Evolutionary conservation across 768 basidiomycete species (phyloP).

Genomic region (Tephrocybe sp.): DNA sequence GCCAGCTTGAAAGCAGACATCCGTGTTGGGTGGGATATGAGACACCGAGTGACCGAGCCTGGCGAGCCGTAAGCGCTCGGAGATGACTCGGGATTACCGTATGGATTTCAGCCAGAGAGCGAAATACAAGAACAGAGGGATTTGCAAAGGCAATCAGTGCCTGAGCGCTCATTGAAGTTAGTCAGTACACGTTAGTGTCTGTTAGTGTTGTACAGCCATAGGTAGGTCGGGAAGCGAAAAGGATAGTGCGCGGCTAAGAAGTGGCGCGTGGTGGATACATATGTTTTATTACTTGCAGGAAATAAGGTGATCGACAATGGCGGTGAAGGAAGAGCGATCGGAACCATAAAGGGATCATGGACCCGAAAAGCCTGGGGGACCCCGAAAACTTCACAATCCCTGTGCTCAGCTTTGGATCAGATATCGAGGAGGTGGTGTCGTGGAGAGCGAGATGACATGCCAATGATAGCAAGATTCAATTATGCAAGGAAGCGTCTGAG

Average conservation of each 20-base stretch:
- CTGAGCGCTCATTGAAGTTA: neutral
- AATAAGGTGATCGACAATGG: neutral
- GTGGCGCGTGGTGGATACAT: neutral
- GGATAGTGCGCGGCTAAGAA: neutral
- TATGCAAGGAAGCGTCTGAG: too few species aligned
- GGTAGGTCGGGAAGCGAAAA: neutral
- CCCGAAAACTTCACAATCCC: constrained; percentile 1
- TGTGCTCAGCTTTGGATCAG: neutral
- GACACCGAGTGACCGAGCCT: too few species aligned
- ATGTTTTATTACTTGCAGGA: neutral
- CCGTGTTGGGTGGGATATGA: too few species aligned
- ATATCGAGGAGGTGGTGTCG: neutral
- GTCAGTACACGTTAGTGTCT: too few species aligned
- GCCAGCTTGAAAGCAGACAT: too few species aligned
- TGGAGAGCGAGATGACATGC: too few species aligned
- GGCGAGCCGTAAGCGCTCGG: too few species aligned
- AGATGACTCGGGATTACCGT: neutral
- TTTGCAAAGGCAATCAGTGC: neutral
- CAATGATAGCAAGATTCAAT: too few species aligned
- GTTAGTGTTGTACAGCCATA: too few species aligned
- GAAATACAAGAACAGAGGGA: neutral
- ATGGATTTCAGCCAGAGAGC: neutral
- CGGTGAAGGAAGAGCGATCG: constrained; percentile 1
- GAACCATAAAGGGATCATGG: neutral
- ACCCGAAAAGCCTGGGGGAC: neutral